phyloP scores from a whole-genome alignment of 2,329 filamentous ascomycete genomes.

The Clonostachys chloroleuca region DNA sequence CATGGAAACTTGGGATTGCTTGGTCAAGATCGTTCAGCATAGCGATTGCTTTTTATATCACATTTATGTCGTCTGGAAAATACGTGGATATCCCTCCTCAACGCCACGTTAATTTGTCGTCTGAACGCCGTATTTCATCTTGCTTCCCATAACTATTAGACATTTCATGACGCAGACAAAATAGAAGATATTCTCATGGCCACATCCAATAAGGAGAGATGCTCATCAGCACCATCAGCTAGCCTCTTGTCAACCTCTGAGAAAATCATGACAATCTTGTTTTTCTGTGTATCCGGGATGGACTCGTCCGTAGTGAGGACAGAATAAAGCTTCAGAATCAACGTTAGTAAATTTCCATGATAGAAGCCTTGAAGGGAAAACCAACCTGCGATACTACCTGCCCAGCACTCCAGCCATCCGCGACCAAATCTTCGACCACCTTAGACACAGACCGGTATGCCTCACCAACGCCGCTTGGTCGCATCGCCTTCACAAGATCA shows the following conservation, averaged over 20 bases:
- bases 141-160: constrained; percentile 2
- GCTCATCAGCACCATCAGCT: constrained; percentile 92
- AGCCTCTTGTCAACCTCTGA: constrained; percentile 93
- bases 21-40: constrained; percentile 22
- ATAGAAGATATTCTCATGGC: constrained; percentile 76
- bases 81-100: not conserved
- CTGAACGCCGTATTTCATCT: constrained; percentile 1
- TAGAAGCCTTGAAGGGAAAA: not conserved
- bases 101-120: not conserved
- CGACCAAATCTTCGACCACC: constrained; percentile 85
- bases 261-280: constrained; percentile 82
- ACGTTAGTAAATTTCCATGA: not conserved
- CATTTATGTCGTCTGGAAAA: not conserved
- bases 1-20: constrained; percentile 52
- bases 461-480: constrained; percentile 59
- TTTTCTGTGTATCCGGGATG: constrained; percentile 82
- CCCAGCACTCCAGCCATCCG: constrained; percentile 93
- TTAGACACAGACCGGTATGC: constrained; percentile 72
- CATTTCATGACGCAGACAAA: constrained; percentile 25
- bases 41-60: not conserved
- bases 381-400: constrained; percentile 79
- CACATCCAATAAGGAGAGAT: constrained; percentile 84
- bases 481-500: constrained; percentile 68
- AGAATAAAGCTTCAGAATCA: constrained; percentile 64
- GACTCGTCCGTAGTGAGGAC: constrained; percentile 78